Evolutionary conservation across 2,329 filamentous ascomycete species (phyloP), one percentile per base, ranked within the genome.

Genomic region (Fusarium drepaniforme): DNA sequence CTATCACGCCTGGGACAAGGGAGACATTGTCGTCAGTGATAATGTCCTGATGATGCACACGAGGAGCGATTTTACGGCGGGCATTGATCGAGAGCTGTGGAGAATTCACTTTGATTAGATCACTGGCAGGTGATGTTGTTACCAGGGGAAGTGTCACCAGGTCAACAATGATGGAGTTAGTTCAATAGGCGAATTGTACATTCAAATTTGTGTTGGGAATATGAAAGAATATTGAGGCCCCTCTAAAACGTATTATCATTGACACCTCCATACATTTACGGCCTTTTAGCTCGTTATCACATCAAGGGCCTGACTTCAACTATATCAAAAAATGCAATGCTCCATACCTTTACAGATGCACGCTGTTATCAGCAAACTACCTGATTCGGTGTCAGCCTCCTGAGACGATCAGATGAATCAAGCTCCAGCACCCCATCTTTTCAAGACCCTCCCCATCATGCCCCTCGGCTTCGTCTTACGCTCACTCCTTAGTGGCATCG

Each of bases 11-110:
- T 90, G 89, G 88, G 84, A 90, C 63, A 85, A 87, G 79, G 88
- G 89, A 0, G 89, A 90, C 74, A 56, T 90, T 42, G 71, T 90
- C 1, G 78, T 90, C 7, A 89, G 82, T 68, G 89, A 90, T 72
- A 90, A 90, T 59, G 77, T 85, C 5, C 67, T 86, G 64, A 84
- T 83, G 72, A 83, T 89, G 85, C 87, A 89, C 63, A 89, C 86
- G 0, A 79, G 86, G 58, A 88, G 84, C 58, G 84, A 85, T 46
- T 88, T 87, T 56, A 81, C 77, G 3, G 81, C 85, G 0, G 85
- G 85, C 0, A 81, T 82, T 28, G 82, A 86, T 59, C 78, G 86
- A 23, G 87, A 88, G 73, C 76, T 88, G 42, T 89, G 87, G 87
- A 78, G 86, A 16, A 87, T 89, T 63, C 86, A 88, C 71, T 86